Conservation (phyloP, 2,329 filamentous ascomycete species). For the Aureobasidium sp. region DNA sequence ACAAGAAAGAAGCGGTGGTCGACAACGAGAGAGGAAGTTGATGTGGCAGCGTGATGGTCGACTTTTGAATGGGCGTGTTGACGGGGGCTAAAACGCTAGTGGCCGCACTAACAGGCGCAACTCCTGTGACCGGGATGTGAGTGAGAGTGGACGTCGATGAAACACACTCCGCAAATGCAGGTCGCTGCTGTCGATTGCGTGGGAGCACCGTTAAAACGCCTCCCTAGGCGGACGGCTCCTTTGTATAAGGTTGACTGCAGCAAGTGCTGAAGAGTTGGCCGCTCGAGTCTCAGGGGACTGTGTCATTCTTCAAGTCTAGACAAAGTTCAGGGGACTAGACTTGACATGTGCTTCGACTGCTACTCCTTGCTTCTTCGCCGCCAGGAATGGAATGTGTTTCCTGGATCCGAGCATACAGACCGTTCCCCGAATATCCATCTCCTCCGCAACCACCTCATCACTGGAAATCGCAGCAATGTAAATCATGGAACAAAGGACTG, state of each 20-base stretch:
- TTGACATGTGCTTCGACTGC: constrained; percentile 2
- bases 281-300: neutral
- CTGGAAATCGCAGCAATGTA: constrained; percentile 2
- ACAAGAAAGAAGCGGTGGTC: constrained; percentile 14
- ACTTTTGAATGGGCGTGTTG: constrained; percentile 5
- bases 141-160: neutral
- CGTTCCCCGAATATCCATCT: neutral
- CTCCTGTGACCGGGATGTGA: constrained; percentile 5
- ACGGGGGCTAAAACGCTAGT: constrained; percentile 10
- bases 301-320: constrained; percentile 6
- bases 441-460: constrained; percentile 4
- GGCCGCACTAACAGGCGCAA: constrained; percentile 1
- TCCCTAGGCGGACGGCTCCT: constrained; percentile 4
- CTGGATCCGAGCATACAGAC: neutral
- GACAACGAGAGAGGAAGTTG: constrained; percentile 5
- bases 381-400: neutral
- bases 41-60: constrained; percentile 12
- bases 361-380: constrained; percentile 1
- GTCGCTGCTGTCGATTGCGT: constrained; percentile 3
- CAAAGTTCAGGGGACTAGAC: constrained; percentile 4
- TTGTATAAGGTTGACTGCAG: constrained; percentile 5
- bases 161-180: constrained; percentile 11
- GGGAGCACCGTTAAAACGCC: constrained; percentile 3
- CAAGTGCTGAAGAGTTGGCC: neutral
- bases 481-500: constrained; percentile 8